These are phyloP conservation scores for Verbascum thapsus DNA, from an alignment of 257 asterid genomes.

Conservation along the genomic window DNA sequence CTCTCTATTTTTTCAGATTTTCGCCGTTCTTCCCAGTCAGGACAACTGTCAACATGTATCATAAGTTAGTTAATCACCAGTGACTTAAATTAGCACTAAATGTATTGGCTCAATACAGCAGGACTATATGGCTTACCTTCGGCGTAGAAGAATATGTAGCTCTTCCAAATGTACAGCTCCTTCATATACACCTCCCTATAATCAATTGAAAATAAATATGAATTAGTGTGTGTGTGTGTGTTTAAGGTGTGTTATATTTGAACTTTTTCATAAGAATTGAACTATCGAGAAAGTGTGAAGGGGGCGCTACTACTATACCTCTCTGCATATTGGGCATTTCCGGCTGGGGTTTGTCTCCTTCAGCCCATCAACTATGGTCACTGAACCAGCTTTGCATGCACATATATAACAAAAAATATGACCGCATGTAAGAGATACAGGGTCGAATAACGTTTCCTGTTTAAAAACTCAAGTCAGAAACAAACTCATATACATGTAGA, in stretches of 20 bases:
- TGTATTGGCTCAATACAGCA: too few relatives aligned
- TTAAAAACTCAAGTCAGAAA: neutral
- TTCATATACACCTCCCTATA: constrained; percentile 70
- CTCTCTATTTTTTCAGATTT: constrained; percentile 70
- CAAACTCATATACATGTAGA: too few relatives aligned
- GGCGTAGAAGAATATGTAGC: constrained; percentile 68
- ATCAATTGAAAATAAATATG: neutral
- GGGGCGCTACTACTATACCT: constrained; percentile 48
- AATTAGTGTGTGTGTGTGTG: too few relatives aligned
- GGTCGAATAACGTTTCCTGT: constrained; percentile 91
- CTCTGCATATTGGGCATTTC: constrained; percentile 92
- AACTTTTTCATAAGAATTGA: too few relatives aligned
- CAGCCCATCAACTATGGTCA: constrained; percentile 80
- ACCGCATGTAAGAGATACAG: constrained; percentile 82
- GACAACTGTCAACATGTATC: constrained; percentile 54
- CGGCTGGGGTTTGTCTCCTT: constrained; percentile 46
- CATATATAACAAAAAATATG: constrained; percentile 91
- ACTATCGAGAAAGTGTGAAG: neutral
- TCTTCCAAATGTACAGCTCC: constrained; percentile 83
- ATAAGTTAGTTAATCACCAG: constrained; percentile 3
- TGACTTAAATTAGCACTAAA: too few relatives aligned
- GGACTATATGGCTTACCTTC: constrained; percentile 44
- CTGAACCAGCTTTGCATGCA: constrained; percentile 92
- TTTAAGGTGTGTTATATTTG: too few relatives aligned
- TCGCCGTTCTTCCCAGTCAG: constrained; percentile 75